Evolutionary conservation across 2,329 filamentous ascomycete genomes (phyloP).

Genomic region (Daldinia sp.): DNA sequence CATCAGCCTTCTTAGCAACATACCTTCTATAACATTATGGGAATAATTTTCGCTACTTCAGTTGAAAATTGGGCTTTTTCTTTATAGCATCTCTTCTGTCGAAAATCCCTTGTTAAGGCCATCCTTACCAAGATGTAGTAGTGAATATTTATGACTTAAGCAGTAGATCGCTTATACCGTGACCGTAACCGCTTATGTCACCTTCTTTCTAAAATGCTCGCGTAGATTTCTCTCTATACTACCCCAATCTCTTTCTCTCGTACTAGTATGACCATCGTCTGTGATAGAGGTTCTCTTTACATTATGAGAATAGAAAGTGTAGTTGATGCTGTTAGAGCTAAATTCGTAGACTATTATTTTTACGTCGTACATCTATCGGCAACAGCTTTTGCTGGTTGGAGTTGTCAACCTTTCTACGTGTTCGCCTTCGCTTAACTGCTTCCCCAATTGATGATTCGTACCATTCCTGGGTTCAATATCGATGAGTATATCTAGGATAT

Average conservation of each 20-base stretch:
- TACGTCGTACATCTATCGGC: neutral
- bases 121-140: neutral
- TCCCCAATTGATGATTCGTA: neutral
- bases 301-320: neutral
- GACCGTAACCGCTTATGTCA: neutral
- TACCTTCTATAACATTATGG: neutral
- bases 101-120: neutral
- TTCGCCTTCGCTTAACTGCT: neutral
- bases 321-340: neutral
- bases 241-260: neutral
- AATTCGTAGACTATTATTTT: neutral
- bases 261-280: slow-evolving; percentile 1
- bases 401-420: neutral
- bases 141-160: neutral
- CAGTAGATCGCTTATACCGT: neutral
- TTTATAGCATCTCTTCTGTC: neutral
- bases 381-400: neutral
- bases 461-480: neutral
- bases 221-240: neutral
- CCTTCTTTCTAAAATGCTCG: neutral
- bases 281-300: neutral
- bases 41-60: neutral
- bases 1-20: neutral
- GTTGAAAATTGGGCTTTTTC: neutral
- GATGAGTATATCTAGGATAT: neutral